These are phyloP conservation scores for Auricularia cornea DNA, from an alignment of 768 basidiomycete genomes.

Conservation along the genomic window DNA sequence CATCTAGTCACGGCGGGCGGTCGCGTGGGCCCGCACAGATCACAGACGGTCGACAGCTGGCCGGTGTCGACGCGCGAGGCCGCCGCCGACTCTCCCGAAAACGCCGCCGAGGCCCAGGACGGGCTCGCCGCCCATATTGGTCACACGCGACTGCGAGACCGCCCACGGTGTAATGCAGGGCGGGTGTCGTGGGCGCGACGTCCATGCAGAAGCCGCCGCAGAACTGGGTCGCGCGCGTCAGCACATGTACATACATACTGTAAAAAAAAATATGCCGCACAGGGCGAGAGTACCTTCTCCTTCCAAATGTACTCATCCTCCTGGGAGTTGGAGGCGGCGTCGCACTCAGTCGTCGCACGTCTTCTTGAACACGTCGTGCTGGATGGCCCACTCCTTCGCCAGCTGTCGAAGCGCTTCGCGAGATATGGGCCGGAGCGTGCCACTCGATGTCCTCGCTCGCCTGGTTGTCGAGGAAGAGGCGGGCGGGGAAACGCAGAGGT, in stretches of 20 bases:
- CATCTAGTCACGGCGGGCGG: too few relatives aligned
- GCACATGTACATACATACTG: too few relatives aligned
- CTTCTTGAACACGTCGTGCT: constrained; percentile 84
- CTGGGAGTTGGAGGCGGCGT: constrained; percentile 64
- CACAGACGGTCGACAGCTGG: too few relatives aligned
- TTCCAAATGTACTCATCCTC: constrained; percentile 97
- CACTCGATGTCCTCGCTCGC: constrained; percentile 95
- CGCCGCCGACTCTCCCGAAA: too few relatives aligned
- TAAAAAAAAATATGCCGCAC: neutral
- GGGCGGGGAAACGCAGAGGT: constrained; percentile 67
- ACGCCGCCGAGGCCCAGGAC: constrained; percentile 89
- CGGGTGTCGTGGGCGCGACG: constrained; percentile 93
- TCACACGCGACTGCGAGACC: constrained; percentile 86
- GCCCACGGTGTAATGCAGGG: constrained; percentile 97
- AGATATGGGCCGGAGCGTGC: constrained; percentile 90
- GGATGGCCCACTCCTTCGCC: constrained; percentile 86
- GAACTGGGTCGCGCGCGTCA: constrained; percentile 30
- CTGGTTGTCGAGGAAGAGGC: constrained; percentile 82
- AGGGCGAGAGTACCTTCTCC: constrained; percentile 39
- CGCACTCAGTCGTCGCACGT: too few relatives aligned
- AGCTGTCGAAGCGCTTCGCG: constrained; percentile 86
- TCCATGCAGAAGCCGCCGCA: constrained; percentile 84
- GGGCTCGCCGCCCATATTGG: constrained; percentile 63
- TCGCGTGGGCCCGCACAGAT: too few relatives aligned
- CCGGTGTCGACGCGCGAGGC: too few relatives aligned